These are phyloP conservation scores for Jaenimonas drosophilae DNA, from an alignment of 208 protist species.

Conservation along the genomic window DNA sequence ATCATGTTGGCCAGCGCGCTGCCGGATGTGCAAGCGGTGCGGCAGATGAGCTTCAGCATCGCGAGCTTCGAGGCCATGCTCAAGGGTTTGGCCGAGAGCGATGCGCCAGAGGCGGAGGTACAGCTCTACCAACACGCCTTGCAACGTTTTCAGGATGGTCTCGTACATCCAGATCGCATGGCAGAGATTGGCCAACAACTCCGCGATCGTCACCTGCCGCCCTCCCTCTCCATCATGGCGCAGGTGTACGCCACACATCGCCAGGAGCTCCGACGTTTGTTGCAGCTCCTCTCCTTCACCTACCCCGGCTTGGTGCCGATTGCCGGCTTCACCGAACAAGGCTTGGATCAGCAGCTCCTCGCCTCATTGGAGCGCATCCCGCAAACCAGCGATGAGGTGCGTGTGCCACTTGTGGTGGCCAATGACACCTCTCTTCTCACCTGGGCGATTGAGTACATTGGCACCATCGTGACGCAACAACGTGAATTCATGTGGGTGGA, in stretches of 20 bases:
- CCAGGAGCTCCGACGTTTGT: slow-evolving; percentile 6
- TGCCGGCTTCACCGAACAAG: neutral
- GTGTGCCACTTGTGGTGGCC: slow-evolving; percentile 9
- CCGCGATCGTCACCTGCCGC: neutral
- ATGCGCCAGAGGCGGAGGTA: slow-evolving; percentile 10
- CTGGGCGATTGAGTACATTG: slow-evolving; percentile 5
- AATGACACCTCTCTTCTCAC: slow-evolving; percentile 12
- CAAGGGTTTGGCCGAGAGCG: neutral
- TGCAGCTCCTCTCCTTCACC: slow-evolving; percentile 1
- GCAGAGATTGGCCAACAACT: slow-evolving; percentile 20
- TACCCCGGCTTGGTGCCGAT: neutral
- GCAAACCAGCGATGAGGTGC: neutral
- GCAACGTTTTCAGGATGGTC: slow-evolving; percentile 18
- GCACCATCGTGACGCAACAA: neutral
- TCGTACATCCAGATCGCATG: slow-evolving; percentile 40
- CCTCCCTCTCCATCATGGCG: neutral
- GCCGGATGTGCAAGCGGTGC: too few relatives aligned
- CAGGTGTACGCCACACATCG: slow-evolving; percentile 13
- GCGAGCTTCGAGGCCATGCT: too few relatives aligned
- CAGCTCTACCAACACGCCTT: slow-evolving; percentile 22
- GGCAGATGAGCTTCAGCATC: too few relatives aligned
- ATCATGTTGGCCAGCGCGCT: too few relatives aligned
- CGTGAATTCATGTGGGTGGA: too few relatives aligned
- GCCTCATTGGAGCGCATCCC: neutral
- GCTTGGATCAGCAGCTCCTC: neutral